Base-by-base conservation (phyloP, 2,329 filamentous ascomycete species). In the Colletotrichum gigasporum region DNA sequence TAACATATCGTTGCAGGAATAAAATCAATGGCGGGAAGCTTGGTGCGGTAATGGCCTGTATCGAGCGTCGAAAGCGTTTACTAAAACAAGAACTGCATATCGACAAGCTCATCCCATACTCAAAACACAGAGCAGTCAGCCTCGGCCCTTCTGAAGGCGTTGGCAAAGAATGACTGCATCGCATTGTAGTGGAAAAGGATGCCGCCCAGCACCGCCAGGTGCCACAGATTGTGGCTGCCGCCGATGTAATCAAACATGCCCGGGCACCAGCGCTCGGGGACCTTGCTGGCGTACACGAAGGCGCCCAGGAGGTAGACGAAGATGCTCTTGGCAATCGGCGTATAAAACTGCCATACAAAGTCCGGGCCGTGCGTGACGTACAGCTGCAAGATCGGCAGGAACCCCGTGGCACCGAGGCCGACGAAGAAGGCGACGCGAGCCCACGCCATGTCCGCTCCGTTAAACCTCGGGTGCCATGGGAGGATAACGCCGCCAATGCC, bases 151-250 rank as follows among this genome's bases (percentile, higher is more conserved):
- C 83, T 79, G 77, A 95, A 95, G 10, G 92, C 92, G 39, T 85
- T 86, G 4, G 91, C 85, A 73, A 99, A 99, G 78, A 99, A 96
- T 59, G 94, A 87, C 77, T 97, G 92, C 95, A 99, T 97, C 16
- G 96, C 96, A 20, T 87, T 85, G 79, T 98, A 99, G 78, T 99
- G 96, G 76, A 97, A 98, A n/a, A 98, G 78, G 62, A 99, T 99
- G 10, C 96, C 96, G 14, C 94, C 93, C 26, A 99, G 82, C 10
- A 99, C 96, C 7, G 96, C 96, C 32, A 97, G 79, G 78, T 99
- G 96, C 96, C 96, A 99, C 63, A 99, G 89, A 77, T 99, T 99
- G 80, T 99, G 96, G 76, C 93, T 96, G 45, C 93, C 94, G 37
- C 96, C 96, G 39, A 96, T 85, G 75, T 98, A 98, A 78, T 99